phyloP scores from a whole-genome alignment of 2,329 filamentous ascomycete species.

The Phyllachora maydis region DNA sequence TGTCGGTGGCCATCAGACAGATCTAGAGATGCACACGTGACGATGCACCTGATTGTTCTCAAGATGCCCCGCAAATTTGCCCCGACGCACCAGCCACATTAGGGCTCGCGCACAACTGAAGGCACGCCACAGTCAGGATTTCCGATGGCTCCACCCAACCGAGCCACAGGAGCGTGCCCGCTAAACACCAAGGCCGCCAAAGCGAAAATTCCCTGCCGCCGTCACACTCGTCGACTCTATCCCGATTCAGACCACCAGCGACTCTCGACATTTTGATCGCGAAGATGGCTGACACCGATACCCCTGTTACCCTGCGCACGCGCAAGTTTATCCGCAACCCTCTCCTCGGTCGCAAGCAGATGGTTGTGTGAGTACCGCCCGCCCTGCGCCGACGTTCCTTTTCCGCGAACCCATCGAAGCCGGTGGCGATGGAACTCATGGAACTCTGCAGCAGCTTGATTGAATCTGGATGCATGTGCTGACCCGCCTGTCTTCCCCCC shows the following conservation, averaged over 20 bases:
- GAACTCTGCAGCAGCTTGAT: neutral
- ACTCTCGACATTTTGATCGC: constrained; percentile 3
- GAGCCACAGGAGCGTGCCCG: too few species aligned
- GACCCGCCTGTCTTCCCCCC: neutral
- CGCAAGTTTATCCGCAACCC: constrained; percentile 99
- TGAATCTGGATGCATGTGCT: constrained; percentile 1
- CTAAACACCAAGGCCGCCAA: too few species aligned
- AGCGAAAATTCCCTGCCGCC: constrained; percentile 1
- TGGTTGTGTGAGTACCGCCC: constrained; percentile 75
- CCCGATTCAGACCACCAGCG: constrained; percentile 5
- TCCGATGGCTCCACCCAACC: too few species aligned
- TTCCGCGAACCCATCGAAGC: constrained; percentile 1
- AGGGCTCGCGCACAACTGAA: too few species aligned
- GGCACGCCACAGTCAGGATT: too few species aligned
- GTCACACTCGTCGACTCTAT: too few species aligned
- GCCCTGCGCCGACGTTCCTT: neutral
- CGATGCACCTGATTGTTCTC: too few species aligned
- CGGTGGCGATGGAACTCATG: neutral
- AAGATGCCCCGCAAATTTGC: too few species aligned
- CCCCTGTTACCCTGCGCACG: constrained; percentile 72
- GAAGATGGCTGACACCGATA: constrained; percentile 74
- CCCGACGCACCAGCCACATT: too few species aligned
- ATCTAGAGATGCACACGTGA: too few species aligned
- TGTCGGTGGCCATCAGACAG: too few species aligned
- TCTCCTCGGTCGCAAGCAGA: constrained; percentile 96